A percentile compares a stretch with the other conserved stretches of the same genome.
Conservation (phyloP, 495 filamentous ascomycete species). For the Neurospora sublineolata region DNA sequence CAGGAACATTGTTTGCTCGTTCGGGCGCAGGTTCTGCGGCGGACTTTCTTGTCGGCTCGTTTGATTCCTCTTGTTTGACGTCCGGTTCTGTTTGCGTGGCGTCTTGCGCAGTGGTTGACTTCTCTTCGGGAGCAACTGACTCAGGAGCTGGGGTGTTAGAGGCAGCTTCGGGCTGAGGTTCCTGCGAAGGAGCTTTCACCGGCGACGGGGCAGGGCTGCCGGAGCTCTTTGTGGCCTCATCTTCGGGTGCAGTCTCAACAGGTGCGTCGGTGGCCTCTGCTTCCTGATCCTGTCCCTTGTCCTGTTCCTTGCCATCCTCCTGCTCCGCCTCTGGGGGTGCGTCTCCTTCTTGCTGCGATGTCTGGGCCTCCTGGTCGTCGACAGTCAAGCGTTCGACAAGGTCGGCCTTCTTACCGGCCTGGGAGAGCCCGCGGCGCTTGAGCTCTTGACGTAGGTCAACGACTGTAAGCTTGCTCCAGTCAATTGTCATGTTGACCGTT, state of each 20-base stretch:
- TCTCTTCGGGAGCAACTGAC: not conserved
- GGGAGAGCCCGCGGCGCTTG: slow-evolving; percentile 42
- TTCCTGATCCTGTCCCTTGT: not conserved
- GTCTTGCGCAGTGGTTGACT: not conserved
- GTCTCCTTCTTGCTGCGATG: not conserved
- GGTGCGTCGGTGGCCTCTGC: slow-evolving; percentile 7
- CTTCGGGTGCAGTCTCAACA: slow-evolving; percentile 6
- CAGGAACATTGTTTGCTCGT: not conserved
- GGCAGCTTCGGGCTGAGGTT: not conserved
- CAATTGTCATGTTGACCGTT: slow-evolving; percentile 34
- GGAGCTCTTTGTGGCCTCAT: slow-evolving; percentile 5
- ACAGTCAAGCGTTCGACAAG: slow-evolving; percentile 43
- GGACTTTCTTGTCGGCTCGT: not conserved
- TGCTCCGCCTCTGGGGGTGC: not conserved
- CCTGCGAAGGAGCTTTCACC: slow-evolving; percentile 2
- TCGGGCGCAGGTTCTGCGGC: not conserved
- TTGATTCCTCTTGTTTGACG: not conserved
- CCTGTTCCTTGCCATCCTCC: not conserved
- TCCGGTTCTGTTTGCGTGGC: not conserved
- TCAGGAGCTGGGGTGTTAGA: not conserved
- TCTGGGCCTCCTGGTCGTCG: slow-evolving; percentile 7
- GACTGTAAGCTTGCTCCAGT: slow-evolving; percentile 48
- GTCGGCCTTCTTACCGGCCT: slow-evolving; percentile 45
- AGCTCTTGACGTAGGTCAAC: slow-evolving; percentile 47
- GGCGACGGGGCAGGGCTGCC: slow-evolving; percentile 1